phyloP scores from a whole-genome alignment of 164 flowering plant species.

The Malania oleifera region DNA sequence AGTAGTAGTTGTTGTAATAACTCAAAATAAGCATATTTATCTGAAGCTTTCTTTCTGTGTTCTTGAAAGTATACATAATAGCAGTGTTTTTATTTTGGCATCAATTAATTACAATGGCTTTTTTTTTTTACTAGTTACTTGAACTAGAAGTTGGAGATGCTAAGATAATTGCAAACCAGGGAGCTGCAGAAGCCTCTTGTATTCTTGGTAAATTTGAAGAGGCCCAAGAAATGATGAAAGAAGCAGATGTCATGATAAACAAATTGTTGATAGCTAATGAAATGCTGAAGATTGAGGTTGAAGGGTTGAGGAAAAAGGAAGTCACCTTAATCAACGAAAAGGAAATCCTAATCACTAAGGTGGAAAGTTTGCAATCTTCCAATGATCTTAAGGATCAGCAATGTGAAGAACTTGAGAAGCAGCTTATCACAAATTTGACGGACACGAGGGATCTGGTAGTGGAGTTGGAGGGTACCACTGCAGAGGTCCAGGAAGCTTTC shows the following conservation, averaged over 20 bases:
- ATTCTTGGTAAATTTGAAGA: slow-evolving; percentile 71
- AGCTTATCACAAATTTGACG: slow-evolving; percentile 26
- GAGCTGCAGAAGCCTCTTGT: slow-evolving; percentile 63
- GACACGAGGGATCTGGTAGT: slow-evolving; percentile 33
- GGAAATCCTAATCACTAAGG: slow-evolving; percentile 34
- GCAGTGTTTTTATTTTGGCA: not conserved
- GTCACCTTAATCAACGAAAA: slow-evolving; percentile 31
- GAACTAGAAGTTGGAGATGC: slow-evolving; percentile 61
- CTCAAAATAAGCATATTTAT: too few species aligned
- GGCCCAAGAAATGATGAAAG: slow-evolving; percentile 67
- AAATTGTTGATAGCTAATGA: slow-evolving; percentile 71
- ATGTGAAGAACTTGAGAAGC: slow-evolving; percentile 40
- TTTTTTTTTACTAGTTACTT: slow-evolving; percentile 37
- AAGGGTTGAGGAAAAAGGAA: slow-evolving; percentile 38
- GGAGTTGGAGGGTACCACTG: slow-evolving; percentile 46
- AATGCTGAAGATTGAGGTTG: slow-evolving; percentile 54
- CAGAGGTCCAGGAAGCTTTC: slow-evolving; percentile 29
- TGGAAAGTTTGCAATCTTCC: slow-evolving; percentile 40
- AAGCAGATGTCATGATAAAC: slow-evolving; percentile 80
- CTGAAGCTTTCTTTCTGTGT: too few species aligned
- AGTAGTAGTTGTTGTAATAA: too few species aligned
- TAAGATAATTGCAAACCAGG: slow-evolving; percentile 48
- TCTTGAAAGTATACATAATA: too few species aligned
- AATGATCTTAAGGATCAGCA: slow-evolving; percentile 35
- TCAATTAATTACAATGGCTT: not conserved